These are phyloP conservation scores for Aspergillus mulundensis DNA, from an alignment of 495 filamentous ascomycete species.

Conservation along the genomic window DNA sequence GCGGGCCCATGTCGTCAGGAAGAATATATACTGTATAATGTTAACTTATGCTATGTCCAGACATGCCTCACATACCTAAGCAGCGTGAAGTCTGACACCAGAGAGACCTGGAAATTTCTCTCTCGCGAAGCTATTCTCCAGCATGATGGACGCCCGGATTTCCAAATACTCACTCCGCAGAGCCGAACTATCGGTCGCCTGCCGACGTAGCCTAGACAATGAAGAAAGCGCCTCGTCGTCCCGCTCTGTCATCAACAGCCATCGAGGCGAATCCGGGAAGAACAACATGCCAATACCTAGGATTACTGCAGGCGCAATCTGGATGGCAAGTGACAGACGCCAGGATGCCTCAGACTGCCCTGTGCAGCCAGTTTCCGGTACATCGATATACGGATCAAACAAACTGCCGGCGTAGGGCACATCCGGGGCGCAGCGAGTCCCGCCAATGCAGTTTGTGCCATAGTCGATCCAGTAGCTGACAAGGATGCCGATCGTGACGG, in stretches of 20 bases:
- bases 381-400: constrained; percentile 44
- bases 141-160: constrained; percentile 73
- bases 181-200: constrained; percentile 22
- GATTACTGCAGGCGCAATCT: constrained; percentile 56
- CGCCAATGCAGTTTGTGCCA: constrained; percentile 40
- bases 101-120: constrained; percentile 67
- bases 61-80: neutral
- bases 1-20: constrained; percentile 65
- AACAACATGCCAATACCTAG: constrained; percentile 70
- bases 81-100: constrained; percentile 47
- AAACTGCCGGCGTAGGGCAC: constrained; percentile 68
- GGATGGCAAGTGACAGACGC: constrained; percentile 62
- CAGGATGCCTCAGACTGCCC: constrained; percentile 66
- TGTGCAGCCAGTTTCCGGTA: constrained; percentile 20
- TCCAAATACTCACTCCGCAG: constrained; percentile 75
- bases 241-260: constrained; percentile 70
- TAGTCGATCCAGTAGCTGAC: constrained; percentile 84
- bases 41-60: too few relatives aligned
- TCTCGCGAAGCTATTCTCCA: constrained; percentile 70
- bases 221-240: constrained; percentile 67
- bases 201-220: constrained; percentile 60
- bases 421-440: constrained; percentile 17
- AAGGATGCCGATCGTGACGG: constrained; percentile 80
- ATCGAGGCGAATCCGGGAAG: constrained; percentile 78
- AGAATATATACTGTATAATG: constrained; percentile 54